phyloP scores from a whole-genome alignment of 352 stramenopile species.

The Pythium inflatum region DNA sequence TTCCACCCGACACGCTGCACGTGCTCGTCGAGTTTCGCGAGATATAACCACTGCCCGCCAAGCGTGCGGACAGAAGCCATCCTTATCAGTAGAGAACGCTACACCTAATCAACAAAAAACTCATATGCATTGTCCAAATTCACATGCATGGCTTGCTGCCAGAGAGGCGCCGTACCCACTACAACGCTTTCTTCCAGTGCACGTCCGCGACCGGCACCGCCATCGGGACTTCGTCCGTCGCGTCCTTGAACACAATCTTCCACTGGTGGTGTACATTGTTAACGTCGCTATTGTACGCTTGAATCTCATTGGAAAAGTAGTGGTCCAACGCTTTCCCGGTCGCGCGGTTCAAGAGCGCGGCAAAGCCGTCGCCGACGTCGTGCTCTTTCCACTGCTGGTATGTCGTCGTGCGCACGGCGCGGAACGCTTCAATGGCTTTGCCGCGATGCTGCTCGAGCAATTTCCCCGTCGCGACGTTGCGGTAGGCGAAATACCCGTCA shows the following conservation, averaged over 20 bases:
- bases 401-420: background rate
- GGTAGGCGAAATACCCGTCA: background rate
- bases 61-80: no score
- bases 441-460: constrained; percentile 1
- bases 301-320: background rate
- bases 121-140: no score
- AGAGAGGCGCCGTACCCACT: no score
- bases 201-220: constrained; percentile 2
- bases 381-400: background rate
- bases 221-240: background rate
- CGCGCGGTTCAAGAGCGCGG: background rate
- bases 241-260: background rate
- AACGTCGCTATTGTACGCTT: background rate
- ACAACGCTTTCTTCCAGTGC: no score
- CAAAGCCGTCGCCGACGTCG: background rate
- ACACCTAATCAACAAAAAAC: no score
- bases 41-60: no score
- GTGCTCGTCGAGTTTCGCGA: no score
- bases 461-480: background rate
- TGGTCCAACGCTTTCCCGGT: background rate
- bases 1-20: no score
- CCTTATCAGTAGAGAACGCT: no score
- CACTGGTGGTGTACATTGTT: background rate
- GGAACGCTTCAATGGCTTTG: background rate
- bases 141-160: no score